A percentile compares a stretch with the other conserved stretches of the same genome.
phyloP scores from a whole-genome alignment of 2,329 filamentous ascomycete genomes.

The Cladosporium sp. region DNA sequence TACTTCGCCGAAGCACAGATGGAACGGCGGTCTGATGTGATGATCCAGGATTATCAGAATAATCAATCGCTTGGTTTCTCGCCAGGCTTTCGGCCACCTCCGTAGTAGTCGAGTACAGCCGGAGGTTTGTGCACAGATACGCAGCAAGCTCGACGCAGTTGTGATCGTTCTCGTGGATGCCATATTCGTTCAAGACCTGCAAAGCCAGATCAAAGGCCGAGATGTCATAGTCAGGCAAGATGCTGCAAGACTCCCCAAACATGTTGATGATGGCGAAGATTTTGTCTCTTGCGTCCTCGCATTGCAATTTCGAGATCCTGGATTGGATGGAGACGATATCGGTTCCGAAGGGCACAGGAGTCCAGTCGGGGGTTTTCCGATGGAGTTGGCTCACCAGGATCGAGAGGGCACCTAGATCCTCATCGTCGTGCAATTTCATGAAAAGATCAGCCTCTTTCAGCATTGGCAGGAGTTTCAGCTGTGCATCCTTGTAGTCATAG shows the following conservation, averaged over 20 bases:
- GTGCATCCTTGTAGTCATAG: conserved; percentile 1
- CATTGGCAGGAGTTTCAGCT: neutral
- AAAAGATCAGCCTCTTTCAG: neutral
- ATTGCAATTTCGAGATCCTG: neutral
- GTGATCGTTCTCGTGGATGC: no score
- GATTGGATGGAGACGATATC: neutral
- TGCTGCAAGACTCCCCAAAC: neutral
- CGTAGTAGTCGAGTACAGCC: neutral
- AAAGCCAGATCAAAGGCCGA: neutral
- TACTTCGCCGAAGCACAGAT: no score
- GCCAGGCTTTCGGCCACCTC: no score
- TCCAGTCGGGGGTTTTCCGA: neutral
- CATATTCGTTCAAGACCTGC: neutral
- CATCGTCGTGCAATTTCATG: neutral
- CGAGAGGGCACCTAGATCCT: neutral
- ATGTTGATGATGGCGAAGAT: neutral
- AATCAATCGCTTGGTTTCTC: no score
- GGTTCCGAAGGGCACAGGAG: neutral
- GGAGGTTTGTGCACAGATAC: neutral
- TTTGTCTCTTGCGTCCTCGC: conserved; percentile 1
- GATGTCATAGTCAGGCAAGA: neutral
- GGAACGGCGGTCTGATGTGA: no score
- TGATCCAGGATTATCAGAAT: no score
- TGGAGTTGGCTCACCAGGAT: neutral
- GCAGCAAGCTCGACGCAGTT: neutral